These are phyloP conservation scores for Calocera cornea DNA, from an alignment of 768 basidiomycete genomes.

Conservation along the genomic window DNA sequence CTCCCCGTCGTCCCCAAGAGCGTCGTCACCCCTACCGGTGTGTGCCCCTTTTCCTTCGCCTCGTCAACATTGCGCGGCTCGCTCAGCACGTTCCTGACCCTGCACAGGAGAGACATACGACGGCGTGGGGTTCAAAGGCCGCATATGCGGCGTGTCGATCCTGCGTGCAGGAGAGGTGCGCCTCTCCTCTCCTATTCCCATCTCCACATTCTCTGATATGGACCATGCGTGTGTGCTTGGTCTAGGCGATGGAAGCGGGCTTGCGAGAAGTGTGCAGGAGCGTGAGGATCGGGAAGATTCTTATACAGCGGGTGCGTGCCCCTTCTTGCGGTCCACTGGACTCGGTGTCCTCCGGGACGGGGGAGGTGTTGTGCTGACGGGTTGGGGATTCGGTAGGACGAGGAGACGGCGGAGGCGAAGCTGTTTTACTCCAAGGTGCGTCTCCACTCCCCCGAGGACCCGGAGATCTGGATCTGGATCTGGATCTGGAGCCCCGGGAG, in stretches of 20 bases:
- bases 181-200: too few relatives aligned
- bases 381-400: slow-evolving; percentile 46
- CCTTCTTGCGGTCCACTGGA: too few relatives aligned
- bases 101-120: slow-evolving; percentile 64
- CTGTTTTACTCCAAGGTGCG: slow-evolving; percentile 77
- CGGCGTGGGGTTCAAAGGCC: slow-evolving; percentile 90
- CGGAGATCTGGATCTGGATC: not conserved
- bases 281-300: slow-evolving; percentile 91
- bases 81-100: slow-evolving; percentile 4
- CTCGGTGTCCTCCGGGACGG: too few relatives aligned
- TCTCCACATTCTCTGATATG: too few relatives aligned
- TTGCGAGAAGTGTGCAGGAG: slow-evolving; percentile 89
- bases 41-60: too few relatives aligned
- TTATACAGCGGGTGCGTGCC: slow-evolving; percentile 74
- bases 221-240: too few relatives aligned
- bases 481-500: too few relatives aligned
- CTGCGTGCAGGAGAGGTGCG: slow-evolving; percentile 79
- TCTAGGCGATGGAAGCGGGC: slow-evolving; percentile 92
- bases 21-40: slow-evolving; percentile 71
- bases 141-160: slow-evolving; percentile 93
- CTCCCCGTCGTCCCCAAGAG: slow-evolving; percentile 60
- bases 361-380: not conserved
- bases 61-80: not conserved
- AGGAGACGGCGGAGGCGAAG: slow-evolving; percentile 85
- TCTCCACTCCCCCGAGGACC: not conserved